A percentile compares a stretch with the other conserved stretches of the same genome.
Evolutionary conservation across 768 basidiomycete genomes (phyloP).

Genomic region (Psilocybe cyanescens): DNA sequence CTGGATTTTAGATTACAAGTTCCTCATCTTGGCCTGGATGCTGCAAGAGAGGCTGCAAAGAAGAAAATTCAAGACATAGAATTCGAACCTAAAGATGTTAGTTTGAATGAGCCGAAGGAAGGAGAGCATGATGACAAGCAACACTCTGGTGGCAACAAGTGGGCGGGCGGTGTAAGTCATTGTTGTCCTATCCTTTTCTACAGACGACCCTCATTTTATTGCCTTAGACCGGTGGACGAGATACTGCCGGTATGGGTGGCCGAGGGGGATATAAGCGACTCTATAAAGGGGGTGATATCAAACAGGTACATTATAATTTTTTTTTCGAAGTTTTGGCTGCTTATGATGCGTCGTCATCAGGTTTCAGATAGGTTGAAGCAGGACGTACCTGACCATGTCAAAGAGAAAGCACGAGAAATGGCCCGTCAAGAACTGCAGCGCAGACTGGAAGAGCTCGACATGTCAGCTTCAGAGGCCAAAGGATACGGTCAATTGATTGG

Average conservation of each 20-base stretch:
- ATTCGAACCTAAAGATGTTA: constrained; percentile 59
- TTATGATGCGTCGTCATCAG: constrained; percentile 25
- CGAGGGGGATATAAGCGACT: constrained; percentile 70
- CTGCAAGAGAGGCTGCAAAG: constrained; percentile 55
- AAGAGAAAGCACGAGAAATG: constrained; percentile 68
- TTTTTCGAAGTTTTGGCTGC: background rate
- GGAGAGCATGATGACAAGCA: constrained; percentile 66
- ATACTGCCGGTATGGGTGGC: constrained; percentile 70
- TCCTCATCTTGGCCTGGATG: constrained; percentile 57
- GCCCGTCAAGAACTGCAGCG: constrained; percentile 64
- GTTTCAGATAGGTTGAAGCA: constrained; percentile 58
- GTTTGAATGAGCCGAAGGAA: constrained; percentile 58
- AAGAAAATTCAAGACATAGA: constrained; percentile 58
- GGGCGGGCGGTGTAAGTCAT: constrained; percentile 60
- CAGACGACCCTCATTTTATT: background rate
- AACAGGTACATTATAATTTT: constrained; percentile 43
- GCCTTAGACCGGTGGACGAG: constrained; percentile 61
- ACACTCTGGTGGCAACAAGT: constrained; percentile 67
- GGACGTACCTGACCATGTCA: constrained; percentile 61
- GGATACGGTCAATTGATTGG: constrained; percentile 55
- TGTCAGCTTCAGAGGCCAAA: constrained; percentile 57
- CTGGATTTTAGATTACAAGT: constrained; percentile 46
- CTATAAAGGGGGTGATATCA: constrained; percentile 65
- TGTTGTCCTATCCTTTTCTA: background rate
- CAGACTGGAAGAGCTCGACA: constrained; percentile 64